Conservation (phyloP, 352 stramenopile genomes). For the Pythium grandisporangium region DNA sequence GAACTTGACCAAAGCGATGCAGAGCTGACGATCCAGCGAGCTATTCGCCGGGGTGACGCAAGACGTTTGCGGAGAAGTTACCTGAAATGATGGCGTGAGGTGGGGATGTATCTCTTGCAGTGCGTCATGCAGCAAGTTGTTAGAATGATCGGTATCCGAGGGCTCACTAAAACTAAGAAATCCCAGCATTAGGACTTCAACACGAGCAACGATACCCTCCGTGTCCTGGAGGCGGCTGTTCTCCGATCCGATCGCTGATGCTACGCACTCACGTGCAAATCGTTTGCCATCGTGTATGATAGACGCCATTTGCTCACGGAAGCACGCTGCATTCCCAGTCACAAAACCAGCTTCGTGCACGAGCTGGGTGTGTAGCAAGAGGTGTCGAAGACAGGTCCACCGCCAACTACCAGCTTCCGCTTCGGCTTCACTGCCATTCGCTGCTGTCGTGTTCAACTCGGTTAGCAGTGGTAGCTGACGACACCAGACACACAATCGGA, state of each 20-base stretch:
- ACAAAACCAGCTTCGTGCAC: slow-evolving; percentile 14
- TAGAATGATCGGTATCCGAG: not conserved
- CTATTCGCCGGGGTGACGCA: not conserved
- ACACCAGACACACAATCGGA: slow-evolving; percentile 45
- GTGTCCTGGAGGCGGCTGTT: no score
- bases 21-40: slow-evolving; percentile 40
- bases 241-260: no score
- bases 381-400: slow-evolving; percentile 26
- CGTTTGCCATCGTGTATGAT: no score
- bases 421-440: not conserved
- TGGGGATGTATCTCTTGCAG: not conserved
- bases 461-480: slow-evolving; percentile 17
- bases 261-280: no score
- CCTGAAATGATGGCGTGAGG: not conserved
- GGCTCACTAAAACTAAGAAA: not conserved
- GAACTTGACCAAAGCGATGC: slow-evolving; percentile 30
- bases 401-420: slow-evolving; percentile 4
- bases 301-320: not conserved
- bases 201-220: not conserved
- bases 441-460: no score
- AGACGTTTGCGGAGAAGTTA: not conserved
- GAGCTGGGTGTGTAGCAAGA: slow-evolving; percentile 33
- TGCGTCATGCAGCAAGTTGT: not conserved
- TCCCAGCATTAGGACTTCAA: not conserved
- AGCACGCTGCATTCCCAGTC: not conserved